Evolutionary conservation across 164 flowering plant genomes (phyloP).

Genomic region (Kalanchoe fedtschenkoi): DNA sequence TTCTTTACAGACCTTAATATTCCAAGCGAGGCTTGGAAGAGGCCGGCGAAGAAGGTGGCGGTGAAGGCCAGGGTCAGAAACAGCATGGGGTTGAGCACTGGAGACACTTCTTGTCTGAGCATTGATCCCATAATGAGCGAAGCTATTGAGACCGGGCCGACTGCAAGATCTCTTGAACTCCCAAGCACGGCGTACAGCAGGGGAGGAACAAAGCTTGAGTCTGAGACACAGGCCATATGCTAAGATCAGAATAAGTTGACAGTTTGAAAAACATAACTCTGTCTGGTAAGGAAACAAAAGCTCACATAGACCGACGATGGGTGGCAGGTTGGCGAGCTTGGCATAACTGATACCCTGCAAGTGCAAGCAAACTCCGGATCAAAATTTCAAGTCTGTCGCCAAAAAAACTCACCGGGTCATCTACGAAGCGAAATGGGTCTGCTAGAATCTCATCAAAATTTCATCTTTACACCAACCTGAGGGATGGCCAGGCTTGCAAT

Average conservation of each 20-base stretch:
- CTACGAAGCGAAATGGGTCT: not conserved
- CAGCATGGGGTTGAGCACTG: constrained; percentile 41
- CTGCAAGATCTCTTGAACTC: constrained; percentile 85
- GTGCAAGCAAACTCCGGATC: too few species aligned
- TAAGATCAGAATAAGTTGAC: not conserved
- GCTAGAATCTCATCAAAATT: not conserved
- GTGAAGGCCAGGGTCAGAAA: constrained; percentile 82
- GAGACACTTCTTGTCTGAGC: constrained; percentile 70
- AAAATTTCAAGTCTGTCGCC: not conserved
- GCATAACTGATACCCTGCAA: constrained; percentile 86
- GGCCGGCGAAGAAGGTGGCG: constrained; percentile 82
- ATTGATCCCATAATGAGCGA: constrained; percentile 81
- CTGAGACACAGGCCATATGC: constrained; percentile 19
- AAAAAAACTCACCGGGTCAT: too few species aligned
- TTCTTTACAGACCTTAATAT: constrained; percentile 49
- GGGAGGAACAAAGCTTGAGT: constrained; percentile 96
- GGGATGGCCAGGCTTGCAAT: constrained; percentile 94
- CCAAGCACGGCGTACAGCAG: constrained; percentile 80
- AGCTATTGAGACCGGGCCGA: constrained; percentile 93
- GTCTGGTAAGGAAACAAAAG: not conserved
- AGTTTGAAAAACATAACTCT: not conserved
- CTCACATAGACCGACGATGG: constrained; percentile 69
- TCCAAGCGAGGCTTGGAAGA: constrained; percentile 84
- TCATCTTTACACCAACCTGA: constrained; percentile 35
- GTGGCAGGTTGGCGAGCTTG: constrained; percentile 75